Evolutionary conservation across 2,329 filamentous ascomycete genomes (phyloP).

Genomic region (Cytospora mali): DNA sequence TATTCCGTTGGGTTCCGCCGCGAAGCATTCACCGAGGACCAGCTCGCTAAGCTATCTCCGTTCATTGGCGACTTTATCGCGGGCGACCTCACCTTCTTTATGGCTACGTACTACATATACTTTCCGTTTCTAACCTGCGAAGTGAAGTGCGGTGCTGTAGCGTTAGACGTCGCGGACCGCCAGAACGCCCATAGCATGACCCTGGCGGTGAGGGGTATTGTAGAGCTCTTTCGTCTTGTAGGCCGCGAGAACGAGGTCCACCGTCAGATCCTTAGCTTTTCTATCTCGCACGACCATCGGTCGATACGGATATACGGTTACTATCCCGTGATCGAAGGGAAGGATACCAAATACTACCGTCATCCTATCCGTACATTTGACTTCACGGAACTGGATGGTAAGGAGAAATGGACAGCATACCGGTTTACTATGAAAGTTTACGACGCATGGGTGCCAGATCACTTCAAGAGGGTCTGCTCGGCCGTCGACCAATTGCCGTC

Average conservation of each 20-base stretch:
- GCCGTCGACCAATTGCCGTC: constrained; percentile 36
- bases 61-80: constrained; percentile 40
- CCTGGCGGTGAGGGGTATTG: constrained; percentile 42
- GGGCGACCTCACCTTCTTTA: constrained; percentile 45
- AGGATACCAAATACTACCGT: constrained; percentile 40
- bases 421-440: constrained; percentile 43
- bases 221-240: constrained; percentile 43
- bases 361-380: constrained; percentile 40
- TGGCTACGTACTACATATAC: constrained; percentile 49
- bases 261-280: constrained; percentile 47
- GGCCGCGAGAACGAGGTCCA: constrained; percentile 42
- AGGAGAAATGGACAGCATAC: constrained; percentile 42
- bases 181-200: constrained; percentile 47
- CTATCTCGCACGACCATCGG: constrained; percentile 42
- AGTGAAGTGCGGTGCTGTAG: constrained; percentile 46
- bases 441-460: constrained; percentile 39
- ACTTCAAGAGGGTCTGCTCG: constrained; percentile 42
- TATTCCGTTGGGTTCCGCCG: constrained; percentile 46
- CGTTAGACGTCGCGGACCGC: constrained; percentile 42
- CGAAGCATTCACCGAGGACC: constrained; percentile 46
- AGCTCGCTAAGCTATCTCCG: constrained; percentile 45
- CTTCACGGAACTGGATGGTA: constrained; percentile 39
- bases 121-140: constrained; percentile 54
- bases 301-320: constrained; percentile 44
- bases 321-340: constrained; percentile 42